These are phyloP conservation scores for Diaporthe velutina DNA, from an alignment of 2,329 filamentous ascomycete species.

Conservation along the genomic window DNA sequence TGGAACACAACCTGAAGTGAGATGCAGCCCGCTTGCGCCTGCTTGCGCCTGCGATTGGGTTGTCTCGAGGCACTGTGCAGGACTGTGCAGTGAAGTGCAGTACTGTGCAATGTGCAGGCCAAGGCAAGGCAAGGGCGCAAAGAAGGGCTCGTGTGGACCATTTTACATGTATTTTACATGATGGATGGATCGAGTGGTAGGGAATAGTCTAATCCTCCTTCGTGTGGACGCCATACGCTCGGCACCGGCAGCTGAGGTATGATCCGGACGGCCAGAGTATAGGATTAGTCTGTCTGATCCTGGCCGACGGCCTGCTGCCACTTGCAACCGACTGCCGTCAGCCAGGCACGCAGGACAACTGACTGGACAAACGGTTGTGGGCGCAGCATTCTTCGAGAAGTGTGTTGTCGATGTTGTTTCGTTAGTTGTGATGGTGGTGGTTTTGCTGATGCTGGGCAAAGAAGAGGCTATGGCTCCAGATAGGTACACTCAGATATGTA, in stretches of 20 bases:
- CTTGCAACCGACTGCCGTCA: conserved; percentile 4
- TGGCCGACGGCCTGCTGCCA: not conserved
- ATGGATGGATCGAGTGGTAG: conserved; percentile 2
- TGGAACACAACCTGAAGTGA: conserved; percentile 6
- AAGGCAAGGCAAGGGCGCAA: not conserved
- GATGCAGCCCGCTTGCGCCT: conserved; percentile 33
- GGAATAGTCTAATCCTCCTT: conserved; percentile 1
- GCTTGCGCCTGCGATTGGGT: conserved; percentile 27
- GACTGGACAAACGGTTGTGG: not conserved
- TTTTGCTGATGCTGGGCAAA: not conserved
- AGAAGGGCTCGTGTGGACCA: not conserved
- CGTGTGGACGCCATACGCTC: conserved; percentile 23
- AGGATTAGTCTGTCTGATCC: not conserved
- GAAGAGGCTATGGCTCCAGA: not conserved
- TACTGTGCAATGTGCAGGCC: not conserved
- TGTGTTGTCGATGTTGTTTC: not conserved
- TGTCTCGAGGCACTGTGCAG: conserved; percentile 35
- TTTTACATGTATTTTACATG: no score
- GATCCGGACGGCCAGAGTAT: not conserved
- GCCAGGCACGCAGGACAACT: conserved; percentile 13
- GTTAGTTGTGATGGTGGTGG: not conserved
- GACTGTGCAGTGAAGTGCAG: conserved; percentile 10
- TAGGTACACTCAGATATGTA: not conserved
- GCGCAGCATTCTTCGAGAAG: not conserved
- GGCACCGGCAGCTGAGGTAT: conserved; percentile 24